A percentile compares a stretch with the other conserved stretches of the same genome.
These are phyloP conservation scores for Lactarius deliciosus DNA, from an alignment of 768 basidiomycete species.

Conservation along the genomic window DNA sequence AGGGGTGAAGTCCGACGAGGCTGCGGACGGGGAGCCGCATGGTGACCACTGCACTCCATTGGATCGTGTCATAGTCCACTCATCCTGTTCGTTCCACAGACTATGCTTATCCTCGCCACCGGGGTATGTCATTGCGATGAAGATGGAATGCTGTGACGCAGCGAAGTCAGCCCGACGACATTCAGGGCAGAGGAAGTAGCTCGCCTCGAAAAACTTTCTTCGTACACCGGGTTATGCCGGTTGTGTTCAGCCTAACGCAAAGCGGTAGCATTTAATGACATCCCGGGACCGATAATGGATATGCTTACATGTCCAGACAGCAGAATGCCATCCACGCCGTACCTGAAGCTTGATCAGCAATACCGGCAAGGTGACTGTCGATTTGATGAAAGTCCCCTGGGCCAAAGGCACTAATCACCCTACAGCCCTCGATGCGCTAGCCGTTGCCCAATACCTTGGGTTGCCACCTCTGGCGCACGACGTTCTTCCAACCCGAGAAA, in stretches of 20 bases:
- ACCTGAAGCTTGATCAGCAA: no score
- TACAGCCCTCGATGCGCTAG: no score
- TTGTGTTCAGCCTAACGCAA: no score
- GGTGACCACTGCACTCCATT: constrained; percentile 75
- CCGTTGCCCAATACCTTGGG: no score
- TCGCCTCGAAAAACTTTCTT: constrained; percentile 93
- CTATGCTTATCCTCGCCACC: constrained; percentile 75
- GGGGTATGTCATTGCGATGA: no score
- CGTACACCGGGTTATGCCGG: constrained; percentile 96
- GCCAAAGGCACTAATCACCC: no score
- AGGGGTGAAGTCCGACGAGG: constrained; percentile 96
- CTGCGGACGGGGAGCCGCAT: constrained; percentile 95
- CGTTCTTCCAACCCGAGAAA: no score
- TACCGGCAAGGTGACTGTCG: no score
- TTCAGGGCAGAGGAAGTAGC: constrained; percentile 16
- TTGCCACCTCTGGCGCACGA: no score
- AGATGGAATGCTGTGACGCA: constrained; percentile 68
- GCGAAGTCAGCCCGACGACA: constrained; percentile 6
- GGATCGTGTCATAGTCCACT: constrained; percentile 99
- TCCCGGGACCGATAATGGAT: not conserved
- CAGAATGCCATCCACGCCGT: constrained; percentile 99
- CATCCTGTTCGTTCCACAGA: constrained; percentile 95
- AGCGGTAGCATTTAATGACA: constrained; percentile 14
- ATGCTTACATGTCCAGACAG: constrained; percentile 84
- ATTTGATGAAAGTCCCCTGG: no score